Evolutionary conservation across 2,329 filamentous ascomycete species (phyloP).

Genomic region (Chaetomiaceae sp.): DNA sequence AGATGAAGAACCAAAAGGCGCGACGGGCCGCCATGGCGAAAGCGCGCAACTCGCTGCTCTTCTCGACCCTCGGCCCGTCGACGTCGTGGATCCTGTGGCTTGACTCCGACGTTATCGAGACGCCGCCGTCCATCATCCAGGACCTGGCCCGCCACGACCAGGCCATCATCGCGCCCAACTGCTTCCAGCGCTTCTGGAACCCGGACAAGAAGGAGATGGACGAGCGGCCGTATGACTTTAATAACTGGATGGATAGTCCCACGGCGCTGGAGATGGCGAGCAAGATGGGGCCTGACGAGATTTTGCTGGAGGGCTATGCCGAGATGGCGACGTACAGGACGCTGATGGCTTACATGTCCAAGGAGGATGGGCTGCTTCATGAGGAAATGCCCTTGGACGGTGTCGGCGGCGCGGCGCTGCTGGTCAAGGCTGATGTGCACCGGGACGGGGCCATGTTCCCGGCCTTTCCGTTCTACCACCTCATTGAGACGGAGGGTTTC

Average conservation of each 20-base stretch:
- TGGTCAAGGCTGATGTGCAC: conserved; percentile 96
- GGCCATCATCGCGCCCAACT: conserved; percentile 91
- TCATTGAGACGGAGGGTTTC: conserved; percentile 97
- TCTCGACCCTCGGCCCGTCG: conserved; percentile 84
- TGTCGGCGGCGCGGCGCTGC: conserved; percentile 84
- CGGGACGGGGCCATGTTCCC: conserved; percentile 98
- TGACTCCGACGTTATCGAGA: conserved; percentile 87
- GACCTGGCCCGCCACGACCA: conserved; percentile 85
- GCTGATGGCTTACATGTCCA: conserved; percentile 81
- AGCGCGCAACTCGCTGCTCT: conserved; percentile 88
- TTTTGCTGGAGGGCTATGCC: conserved; percentile 86
- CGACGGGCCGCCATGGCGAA: conserved; percentile 87
- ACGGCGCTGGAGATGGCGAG: conserved; percentile 69
- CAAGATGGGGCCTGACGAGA: conserved; percentile 85
- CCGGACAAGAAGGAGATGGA: conserved; percentile 62
- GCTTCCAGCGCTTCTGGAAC: conserved; percentile 82
- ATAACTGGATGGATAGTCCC: conserved; percentile 91
- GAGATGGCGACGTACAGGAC: conserved; percentile 90
- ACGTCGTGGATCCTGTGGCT: conserved; percentile 98
- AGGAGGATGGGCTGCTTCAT: conserved; percentile 51
- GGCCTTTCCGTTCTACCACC: conserved; percentile 89
- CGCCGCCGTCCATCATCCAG: conserved; percentile 78
- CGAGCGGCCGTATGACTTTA: conserved; percentile 90
- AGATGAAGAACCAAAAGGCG: conserved; percentile 82
- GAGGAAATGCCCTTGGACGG: conserved; percentile 77